These are phyloP conservation scores for Rhodamnia rubescens DNA, from an alignment of 345 rosid species.

Conservation along the genomic window DNA sequence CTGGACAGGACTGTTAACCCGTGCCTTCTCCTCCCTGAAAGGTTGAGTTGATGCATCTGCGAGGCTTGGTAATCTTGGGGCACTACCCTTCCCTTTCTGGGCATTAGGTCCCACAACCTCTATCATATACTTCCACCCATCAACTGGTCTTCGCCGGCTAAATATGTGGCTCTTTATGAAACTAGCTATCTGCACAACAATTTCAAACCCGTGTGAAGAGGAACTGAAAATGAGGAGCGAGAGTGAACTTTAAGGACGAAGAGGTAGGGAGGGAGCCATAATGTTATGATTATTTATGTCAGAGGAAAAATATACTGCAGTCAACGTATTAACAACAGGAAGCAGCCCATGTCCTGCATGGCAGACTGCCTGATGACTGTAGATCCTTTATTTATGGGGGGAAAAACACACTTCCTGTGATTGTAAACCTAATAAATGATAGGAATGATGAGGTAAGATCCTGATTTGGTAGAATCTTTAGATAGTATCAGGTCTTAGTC, in stretches of 20 bases:
- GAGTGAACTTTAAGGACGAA: not conserved
- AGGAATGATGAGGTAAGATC: not conserved
- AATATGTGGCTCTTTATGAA: conserved; percentile 89
- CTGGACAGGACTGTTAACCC: conserved; percentile 9
- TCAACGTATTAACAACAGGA: not conserved
- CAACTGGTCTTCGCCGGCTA: conserved; percentile 90
- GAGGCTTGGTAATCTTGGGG: conserved; percentile 69
- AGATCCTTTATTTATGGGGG: not conserved
- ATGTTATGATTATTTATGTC: not conserved
- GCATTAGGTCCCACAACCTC: conserved; percentile 98
- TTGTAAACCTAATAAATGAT: not conserved
- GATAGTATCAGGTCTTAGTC: not conserved
- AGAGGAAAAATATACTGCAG: not conserved
- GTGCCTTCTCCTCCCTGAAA: conserved; percentile 55
- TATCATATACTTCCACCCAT: conserved; percentile 96
- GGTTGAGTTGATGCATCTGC: conserved; percentile 80
- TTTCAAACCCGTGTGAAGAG: not conserved
- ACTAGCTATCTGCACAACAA: conserved; percentile 73
- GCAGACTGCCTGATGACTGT: no score
- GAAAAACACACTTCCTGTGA: rapidly evolving
- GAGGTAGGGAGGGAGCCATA: not conserved
- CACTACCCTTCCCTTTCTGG: conserved; percentile 86
- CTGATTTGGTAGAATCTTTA: not conserved
- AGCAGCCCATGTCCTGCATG: no score
- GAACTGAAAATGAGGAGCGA: not conserved